These are phyloP conservation scores for Myrica gale DNA, from an alignment of 306 rosid species.

Conservation along the genomic window DNA sequence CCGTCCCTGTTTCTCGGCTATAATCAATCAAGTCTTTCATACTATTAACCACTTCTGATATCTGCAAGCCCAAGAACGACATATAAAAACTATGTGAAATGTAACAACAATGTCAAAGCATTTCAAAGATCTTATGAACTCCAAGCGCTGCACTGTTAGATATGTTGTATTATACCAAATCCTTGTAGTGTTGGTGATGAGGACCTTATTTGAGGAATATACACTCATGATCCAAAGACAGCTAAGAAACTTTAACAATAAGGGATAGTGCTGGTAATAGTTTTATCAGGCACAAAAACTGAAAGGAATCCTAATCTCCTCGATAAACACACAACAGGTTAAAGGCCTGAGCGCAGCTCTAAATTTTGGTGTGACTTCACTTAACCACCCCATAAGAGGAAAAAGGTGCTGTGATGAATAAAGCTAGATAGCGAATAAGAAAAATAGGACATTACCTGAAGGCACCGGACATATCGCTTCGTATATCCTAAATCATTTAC, in stretches of 20 bases:
- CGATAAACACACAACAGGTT: neutral
- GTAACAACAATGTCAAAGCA: neutral
- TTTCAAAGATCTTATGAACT: neutral
- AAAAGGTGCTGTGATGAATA: neutral
- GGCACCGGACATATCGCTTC: slow-evolving; percentile 95
- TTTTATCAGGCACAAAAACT: neutral
- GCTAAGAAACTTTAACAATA: neutral
- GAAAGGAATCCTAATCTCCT: neutral
- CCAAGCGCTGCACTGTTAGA: neutral
- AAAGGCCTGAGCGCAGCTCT: neutral
- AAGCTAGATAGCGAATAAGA: neutral
- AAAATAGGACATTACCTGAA: slow-evolving; percentile 63
- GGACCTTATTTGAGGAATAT: neutral
- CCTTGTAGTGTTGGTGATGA: neutral
- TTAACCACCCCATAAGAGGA: neutral
- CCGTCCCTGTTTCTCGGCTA: slow-evolving; percentile 83
- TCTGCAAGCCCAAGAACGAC: slow-evolving; percentile 48
- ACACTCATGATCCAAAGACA: neutral
- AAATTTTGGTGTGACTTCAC: no score
- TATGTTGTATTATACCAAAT: neutral
- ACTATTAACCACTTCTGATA: slow-evolving; percentile 97
- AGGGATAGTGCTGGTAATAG: neutral
- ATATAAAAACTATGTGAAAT: slow-evolving; percentile 9
- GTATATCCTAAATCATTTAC: slow-evolving; percentile 99
- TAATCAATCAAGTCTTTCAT: slow-evolving; percentile 98